Evolutionary conservation across 2,329 filamentous ascomycete species (phyloP).

Genomic region (Verruconis gallopava): DNA sequence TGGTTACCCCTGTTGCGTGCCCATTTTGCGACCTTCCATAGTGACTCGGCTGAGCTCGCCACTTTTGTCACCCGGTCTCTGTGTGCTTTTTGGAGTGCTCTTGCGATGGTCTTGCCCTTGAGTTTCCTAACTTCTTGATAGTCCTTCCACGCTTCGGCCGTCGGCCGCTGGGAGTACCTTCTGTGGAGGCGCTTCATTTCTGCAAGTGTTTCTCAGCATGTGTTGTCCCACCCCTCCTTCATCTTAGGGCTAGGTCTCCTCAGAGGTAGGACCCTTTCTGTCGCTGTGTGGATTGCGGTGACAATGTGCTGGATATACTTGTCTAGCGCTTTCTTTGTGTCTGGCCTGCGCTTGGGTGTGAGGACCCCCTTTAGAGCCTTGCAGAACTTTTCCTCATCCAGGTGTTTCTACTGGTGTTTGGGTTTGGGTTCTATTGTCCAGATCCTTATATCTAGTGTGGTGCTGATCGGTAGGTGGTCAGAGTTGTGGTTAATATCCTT

Average conservation of each 20-base stretch:
- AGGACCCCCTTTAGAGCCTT: constrained; percentile 10
- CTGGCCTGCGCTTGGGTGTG: constrained; percentile 11
- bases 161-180: background rate
- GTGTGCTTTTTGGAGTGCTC: constrained; percentile 7
- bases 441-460: constrained; percentile 11
- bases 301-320: constrained; percentile 11
- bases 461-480: constrained; percentile 16
- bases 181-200: constrained; percentile 13
- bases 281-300: constrained; percentile 10
- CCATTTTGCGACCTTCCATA: constrained; percentile 10
- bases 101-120: constrained; percentile 4
- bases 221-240: too few relatives aligned
- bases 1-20: constrained; percentile 9
- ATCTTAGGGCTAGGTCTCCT: too few relatives aligned
- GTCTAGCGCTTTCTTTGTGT: constrained; percentile 12
- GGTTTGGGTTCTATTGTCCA: background rate
- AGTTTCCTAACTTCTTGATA: constrained; percentile 1
- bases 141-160: background rate
- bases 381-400: constrained; percentile 8
- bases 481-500: constrained; percentile 14
- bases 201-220: constrained; percentile 10
- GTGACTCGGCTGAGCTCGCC: constrained; percentile 1
- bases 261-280: too few relatives aligned
- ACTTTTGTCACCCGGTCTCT: constrained; percentile 11
- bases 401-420: constrained; percentile 9